Evolutionary conservation across 2,329 filamentous ascomycete genomes (phyloP).

Genomic region (Capronia epimyces): DNA sequence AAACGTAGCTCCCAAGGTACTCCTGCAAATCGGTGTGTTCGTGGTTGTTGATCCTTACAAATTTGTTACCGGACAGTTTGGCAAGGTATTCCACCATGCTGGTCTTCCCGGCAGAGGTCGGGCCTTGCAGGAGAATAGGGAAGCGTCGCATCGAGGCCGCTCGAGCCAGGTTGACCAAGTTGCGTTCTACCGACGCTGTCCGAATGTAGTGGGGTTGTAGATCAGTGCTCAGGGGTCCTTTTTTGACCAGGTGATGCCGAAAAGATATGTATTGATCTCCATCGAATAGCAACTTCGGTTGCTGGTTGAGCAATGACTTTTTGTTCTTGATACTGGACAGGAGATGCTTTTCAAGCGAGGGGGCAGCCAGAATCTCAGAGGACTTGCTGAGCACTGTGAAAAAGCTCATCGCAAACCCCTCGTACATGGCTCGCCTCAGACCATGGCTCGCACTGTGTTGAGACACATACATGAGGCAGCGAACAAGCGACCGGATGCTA

Average conservation of each 20-base stretch:
- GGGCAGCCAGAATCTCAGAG: slow-evolving; percentile 72
- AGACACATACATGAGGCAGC: slow-evolving; percentile 80
- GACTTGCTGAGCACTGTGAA: slow-evolving; percentile 77
- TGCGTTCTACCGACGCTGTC: slow-evolving; percentile 89
- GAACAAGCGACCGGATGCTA: slow-evolving; percentile 86
- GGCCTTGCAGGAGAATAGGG: slow-evolving; percentile 90
- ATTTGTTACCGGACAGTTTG: slow-evolving; percentile 93
- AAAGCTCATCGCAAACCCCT: slow-evolving; percentile 98
- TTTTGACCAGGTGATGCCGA: slow-evolving; percentile 83
- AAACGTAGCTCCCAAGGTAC: slow-evolving; percentile 91
- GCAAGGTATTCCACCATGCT: slow-evolving; percentile 99
- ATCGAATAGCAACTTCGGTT: slow-evolving; percentile 70
- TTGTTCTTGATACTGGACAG: slow-evolving; percentile 65
- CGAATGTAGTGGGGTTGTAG: slow-evolving; percentile 90
- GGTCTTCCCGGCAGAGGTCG: slow-evolving; percentile 95
- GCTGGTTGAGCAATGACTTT: slow-evolving; percentile 68
- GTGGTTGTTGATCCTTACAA: slow-evolving; percentile 98
- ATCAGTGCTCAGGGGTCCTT: slow-evolving; percentile 61
- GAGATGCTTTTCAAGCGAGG: slow-evolving; percentile 74
- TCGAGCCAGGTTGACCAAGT: slow-evolving; percentile 87
- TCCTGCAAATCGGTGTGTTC: slow-evolving; percentile 98
- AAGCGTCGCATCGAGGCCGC: slow-evolving; percentile 88
- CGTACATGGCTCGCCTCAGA: slow-evolving; percentile 76
- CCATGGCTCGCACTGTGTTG: slow-evolving; percentile 81
- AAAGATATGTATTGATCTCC: slow-evolving; percentile 75